Evolutionary conservation across 352 stramenopile genomes (phyloP), one percentile per base, ranked within the genome.

Genomic region (Aphanomyces stellatus): DNA sequence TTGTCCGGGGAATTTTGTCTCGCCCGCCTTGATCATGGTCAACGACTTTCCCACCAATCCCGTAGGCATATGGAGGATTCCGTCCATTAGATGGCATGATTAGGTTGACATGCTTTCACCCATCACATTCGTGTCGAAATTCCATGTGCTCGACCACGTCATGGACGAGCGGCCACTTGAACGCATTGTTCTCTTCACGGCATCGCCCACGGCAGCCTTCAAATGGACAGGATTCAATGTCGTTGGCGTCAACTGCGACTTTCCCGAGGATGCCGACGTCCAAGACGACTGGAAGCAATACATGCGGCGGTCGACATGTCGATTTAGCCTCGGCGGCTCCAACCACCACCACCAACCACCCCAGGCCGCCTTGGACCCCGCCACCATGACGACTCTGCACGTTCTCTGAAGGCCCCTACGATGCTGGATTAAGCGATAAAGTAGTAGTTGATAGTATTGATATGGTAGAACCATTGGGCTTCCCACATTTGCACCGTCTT

Each of bases 221-320:
- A n/a, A 34, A 15, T 57, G 15, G 8, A 40, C 49, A 34, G 49
- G 49, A 7, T 22, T 19, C 22, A 57, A 57, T 24, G 49, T 57
- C 8, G 27, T 57, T 33, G 49, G 49, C 4, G 30, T 57, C 49
- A 57, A 57, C 49, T 57, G 49, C 49, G 49, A 57, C 22, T 7
- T 57, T 30, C 49, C 49, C 11, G 19, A 24, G 6, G 49, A 34
- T 35, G 27, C 4, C 30, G 49, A 7, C n/a, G n/a, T n/a, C 19
- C 10, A 5, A 8, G 90, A 97, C 53, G 76, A 87, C 8, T 97
- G 90, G 90, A 97, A 96, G 81, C 81, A 93, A 73, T 97, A 97
- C 85, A 96, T 96, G 88, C 87, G 90, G 28, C 87, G 90, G 17
- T 93, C 82, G 24, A 97, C 90, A 56, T 96, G 85, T 97, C 71